phyloP scores from a whole-genome alignment of 768 basidiomycete species.

The Ephemerocybe angulata region DNA sequence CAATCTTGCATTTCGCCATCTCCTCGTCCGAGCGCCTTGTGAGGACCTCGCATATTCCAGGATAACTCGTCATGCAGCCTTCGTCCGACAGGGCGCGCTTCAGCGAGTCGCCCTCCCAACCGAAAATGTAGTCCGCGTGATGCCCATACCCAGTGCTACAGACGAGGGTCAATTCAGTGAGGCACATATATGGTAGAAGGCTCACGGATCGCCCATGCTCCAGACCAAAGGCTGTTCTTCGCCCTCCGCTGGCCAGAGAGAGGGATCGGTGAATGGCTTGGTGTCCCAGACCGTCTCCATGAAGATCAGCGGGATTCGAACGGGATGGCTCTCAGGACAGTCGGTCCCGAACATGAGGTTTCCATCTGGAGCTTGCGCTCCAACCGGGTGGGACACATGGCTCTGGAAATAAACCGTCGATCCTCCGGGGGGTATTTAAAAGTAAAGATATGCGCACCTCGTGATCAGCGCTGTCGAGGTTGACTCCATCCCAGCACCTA shows the following conservation, averaged over 20 bases:
- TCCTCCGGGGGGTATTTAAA: not conserved
- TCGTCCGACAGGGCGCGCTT: conserved; percentile 6
- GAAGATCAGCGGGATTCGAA: conserved; percentile 11
- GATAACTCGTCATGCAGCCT: conserved; percentile 3
- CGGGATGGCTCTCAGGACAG: conserved; percentile 10
- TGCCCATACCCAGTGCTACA: conserved; percentile 9
- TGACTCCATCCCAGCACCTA: conserved; percentile 13
- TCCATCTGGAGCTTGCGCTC: not conserved
- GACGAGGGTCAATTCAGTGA: not conserved
- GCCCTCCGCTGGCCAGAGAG: conserved; percentile 6
- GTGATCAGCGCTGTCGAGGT: conserved; percentile 9
- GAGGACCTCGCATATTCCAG: conserved; percentile 3
- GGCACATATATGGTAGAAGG: not conserved
- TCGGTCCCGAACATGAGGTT: conserved; percentile 5
- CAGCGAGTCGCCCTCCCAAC: conserved; percentile 10
- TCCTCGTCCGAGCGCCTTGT: conserved; percentile 5
- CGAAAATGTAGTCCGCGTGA: conserved; percentile 12
- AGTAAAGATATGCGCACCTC: not conserved
- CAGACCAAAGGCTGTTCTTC: conserved; percentile 12
- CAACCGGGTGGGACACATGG: conserved; percentile 9
- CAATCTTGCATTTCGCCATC: conserved; percentile 2
- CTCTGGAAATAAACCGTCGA: not conserved
- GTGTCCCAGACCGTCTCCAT: conserved; percentile 15
- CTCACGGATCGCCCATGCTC: conserved; percentile 17
- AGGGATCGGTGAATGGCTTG: conserved; percentile 7